Percentiles rank a stretch among this genome's conserved stretches.
Evolutionary conservation across 257 asterid genomes (phyloP).

Genomic region (Solanum chiquidenum): DNA sequence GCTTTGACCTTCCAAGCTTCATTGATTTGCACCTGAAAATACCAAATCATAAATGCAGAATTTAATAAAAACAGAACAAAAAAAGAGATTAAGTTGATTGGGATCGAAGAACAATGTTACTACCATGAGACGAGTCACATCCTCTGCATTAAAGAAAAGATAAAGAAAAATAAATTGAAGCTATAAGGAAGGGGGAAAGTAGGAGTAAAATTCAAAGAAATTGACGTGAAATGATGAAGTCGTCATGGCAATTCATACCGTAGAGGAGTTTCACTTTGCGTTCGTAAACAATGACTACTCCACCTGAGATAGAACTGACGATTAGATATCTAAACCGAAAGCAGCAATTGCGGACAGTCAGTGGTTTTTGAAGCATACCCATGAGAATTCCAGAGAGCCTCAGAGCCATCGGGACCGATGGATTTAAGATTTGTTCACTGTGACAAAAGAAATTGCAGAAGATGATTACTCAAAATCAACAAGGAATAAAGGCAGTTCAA

Average conservation of each 20-base stretch:
- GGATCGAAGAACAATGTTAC: slow-evolving; percentile 3
- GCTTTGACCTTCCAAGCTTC: slow-evolving; percentile 85
- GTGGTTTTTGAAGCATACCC: slow-evolving; percentile 38
- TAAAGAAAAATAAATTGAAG: not conserved
- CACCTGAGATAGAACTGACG: slow-evolving; percentile 36
- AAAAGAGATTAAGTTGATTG: not conserved
- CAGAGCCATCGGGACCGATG: slow-evolving; percentile 93
- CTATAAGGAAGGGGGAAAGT: not conserved
- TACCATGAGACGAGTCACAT: slow-evolving; percentile 84
- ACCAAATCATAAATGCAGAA: not conserved
- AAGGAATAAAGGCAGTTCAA: not conserved
- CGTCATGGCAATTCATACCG: slow-evolving; percentile 34
- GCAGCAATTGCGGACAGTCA: not conserved
- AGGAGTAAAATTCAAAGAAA: not conserved
- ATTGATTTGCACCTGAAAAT: slow-evolving; percentile 66
- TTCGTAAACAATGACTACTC: slow-evolving; percentile 90
- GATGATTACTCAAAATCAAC: not conserved
- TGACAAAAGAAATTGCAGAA: not conserved
- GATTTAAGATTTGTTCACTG: slow-evolving; percentile 85
- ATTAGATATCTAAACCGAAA: not conserved
- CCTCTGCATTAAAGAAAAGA: slow-evolving; percentile 43
- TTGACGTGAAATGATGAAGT: not conserved
- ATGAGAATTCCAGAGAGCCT: slow-evolving; percentile 93
- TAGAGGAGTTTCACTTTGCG: slow-evolving; percentile 83
- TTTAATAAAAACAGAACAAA: not conserved